Evolutionary conservation across 2,329 filamentous ascomycete species (phyloP).

Genomic region (Arthrinium puccinioides): DNA sequence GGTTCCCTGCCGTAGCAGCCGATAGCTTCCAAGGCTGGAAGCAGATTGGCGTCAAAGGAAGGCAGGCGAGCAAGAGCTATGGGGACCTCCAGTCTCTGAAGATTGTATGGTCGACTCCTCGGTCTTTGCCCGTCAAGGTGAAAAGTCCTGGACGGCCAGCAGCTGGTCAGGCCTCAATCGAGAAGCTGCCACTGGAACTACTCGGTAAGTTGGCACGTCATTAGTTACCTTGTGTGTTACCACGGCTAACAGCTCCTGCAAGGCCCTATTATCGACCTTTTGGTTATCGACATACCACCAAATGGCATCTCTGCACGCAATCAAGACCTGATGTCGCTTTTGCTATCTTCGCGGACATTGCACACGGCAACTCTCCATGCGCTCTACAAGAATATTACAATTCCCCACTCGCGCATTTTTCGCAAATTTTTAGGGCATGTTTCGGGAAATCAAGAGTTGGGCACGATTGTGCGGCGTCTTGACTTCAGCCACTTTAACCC

Average conservation of each 20-base stretch:
- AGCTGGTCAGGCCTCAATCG: constrained; percentile 50
- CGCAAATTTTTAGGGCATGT: constrained; percentile 72
- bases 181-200: constrained; percentile 63
- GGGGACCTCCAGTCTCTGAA: constrained; percentile 50
- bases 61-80: constrained; percentile 53
- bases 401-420: constrained; percentile 78
- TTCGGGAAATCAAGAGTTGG: constrained; percentile 57
- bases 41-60: constrained; percentile 52
- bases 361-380: constrained; percentile 67
- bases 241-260: no score
- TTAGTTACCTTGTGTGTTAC: no score
- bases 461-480: constrained; percentile 68
- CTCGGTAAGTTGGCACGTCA: constrained; percentile 47
- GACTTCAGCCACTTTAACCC: constrained; percentile 86
- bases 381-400: constrained; percentile 72
- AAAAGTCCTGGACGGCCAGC: constrained; percentile 19
- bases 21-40: constrained; percentile 57
- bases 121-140: constrained; percentile 3
- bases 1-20: constrained; percentile 40
- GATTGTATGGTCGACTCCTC: constrained; percentile 44
- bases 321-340: constrained; percentile 67
- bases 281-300: constrained; percentile 66
- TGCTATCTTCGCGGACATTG: constrained; percentile 68
- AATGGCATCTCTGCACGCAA: constrained; percentile 72
- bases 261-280: constrained; percentile 68